Base-by-base conservation (phyloP, 2,329 filamentous ascomycete genomes). In the Blastomyces gilchristii region DNA sequence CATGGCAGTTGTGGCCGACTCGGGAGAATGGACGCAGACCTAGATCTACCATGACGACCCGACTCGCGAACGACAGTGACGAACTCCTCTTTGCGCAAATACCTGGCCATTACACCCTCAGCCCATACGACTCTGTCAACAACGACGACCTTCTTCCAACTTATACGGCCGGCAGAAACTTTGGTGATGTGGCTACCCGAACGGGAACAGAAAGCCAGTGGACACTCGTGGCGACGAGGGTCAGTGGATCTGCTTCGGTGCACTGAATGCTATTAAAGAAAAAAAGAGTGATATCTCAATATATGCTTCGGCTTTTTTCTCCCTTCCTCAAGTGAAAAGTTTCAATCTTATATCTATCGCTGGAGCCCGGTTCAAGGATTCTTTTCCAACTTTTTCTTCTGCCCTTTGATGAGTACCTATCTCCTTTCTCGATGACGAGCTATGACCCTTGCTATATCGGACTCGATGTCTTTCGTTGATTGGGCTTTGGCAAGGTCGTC, bases 21-120 rank as follows among this genome's bases (percentile, higher is more conserved):
- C 47, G 31, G n/a, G 37, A 39, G 25, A 18, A 31, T 37, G 59
- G 41, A 22, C 50, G 25, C 43, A 41, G 52, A 58, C n/a, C 16
- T n/a, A 54, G 39, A n/a, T 53, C 56, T n/a, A 52, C 31, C n/a
- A 41, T 60, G 28, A 7, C 43, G 22, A 25, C 58, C 41, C 22
- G 18, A 16, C 18, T 59, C 3, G n/a, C 28, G 8, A 60, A 62
- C 28, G 58, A 60, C 4, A 62, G 64, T 60, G 65, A 65, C 41
- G 63, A 67, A 56, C 57, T 66, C 34, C 65, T 66, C 43, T 67
- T 66, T 45, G 66, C 64, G 11, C 64, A 67, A 58, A 14, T 67
- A 50, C 66, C 66, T 7, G 66, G 66, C 31, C 66, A 67, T 61
- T 66, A 67, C 47, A 39, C 45, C 7, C 58, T 61, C 25, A 62